Evolutionary conservation across 768 basidiomycete species (phyloP).

Genomic region (Calocybe cyanea): DNA sequence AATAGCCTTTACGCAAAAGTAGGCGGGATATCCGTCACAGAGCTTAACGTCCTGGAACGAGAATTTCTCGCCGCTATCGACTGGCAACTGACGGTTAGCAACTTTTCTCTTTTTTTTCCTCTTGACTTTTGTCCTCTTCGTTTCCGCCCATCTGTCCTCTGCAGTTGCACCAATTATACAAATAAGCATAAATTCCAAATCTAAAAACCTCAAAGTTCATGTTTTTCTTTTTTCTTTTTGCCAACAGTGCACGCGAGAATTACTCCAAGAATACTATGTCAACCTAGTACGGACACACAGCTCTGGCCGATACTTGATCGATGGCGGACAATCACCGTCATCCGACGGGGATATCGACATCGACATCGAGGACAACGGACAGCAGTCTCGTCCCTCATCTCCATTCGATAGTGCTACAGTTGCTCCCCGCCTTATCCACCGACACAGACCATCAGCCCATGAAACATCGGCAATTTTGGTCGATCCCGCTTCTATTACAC

Average conservation of each 20-base stretch:
- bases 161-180: conserved; percentile 3
- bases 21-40: conserved; percentile 86
- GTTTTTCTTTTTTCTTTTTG: conserved; percentile 25
- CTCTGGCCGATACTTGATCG: conserved; percentile 51
- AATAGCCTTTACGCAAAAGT: conserved; percentile 95
- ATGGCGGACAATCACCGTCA: conserved; percentile 35
- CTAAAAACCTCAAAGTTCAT: conserved; percentile 16
- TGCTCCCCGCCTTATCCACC: conserved; percentile 9
- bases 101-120: conserved; percentile 23
- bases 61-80: conserved; percentile 91
- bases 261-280: conserved; percentile 91
- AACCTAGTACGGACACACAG: conserved; percentile 88
- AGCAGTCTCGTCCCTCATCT: conserved; percentile 52
- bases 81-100: conserved; percentile 89
- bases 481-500: conserved; percentile 34
- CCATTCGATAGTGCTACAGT: conserved; percentile 30
- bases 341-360: conserved; percentile 50
- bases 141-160: neutral
- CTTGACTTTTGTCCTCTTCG: conserved; percentile 13
- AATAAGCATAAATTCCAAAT: no score
- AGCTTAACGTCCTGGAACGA: conserved; percentile 92
- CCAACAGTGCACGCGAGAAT: conserved; percentile 91
- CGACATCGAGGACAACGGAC: conserved; percentile 49
- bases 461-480: conserved; percentile 40
- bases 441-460: conserved; percentile 23